phyloP scores from a whole-genome alignment of 805 yeast genomes.

The Saccharomyces eubayanus region DNA sequence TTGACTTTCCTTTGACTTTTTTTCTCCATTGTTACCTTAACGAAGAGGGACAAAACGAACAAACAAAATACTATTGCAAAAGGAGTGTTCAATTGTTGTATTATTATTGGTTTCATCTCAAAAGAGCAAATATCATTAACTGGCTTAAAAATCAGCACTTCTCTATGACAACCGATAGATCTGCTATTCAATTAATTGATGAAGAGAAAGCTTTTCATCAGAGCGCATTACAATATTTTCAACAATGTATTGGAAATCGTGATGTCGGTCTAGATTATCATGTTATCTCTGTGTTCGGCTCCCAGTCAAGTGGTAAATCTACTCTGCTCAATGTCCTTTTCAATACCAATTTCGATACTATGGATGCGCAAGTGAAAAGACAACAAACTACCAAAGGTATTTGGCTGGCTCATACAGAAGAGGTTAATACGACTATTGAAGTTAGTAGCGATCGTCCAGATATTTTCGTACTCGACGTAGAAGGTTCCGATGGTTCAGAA shows the following conservation, averaged over 20 bases:
- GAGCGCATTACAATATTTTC: constrained; percentile 16
- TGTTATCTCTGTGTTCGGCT: constrained; percentile 91
- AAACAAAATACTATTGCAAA: background rate
- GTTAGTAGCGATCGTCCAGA: constrained; percentile 20
- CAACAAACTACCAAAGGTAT: constrained; percentile 88
- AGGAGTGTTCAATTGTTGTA: background rate
- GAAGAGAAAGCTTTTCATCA: constrained; percentile 42
- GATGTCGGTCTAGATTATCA: constrained; percentile 69
- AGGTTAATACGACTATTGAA: constrained; percentile 25
- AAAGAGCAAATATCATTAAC: background rate
- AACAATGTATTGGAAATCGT: constrained; percentile 14
- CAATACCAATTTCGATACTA: constrained; percentile 82
- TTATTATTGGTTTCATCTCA: background rate
- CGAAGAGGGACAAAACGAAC: background rate
- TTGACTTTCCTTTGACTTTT: background rate
- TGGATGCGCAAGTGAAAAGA: constrained; percentile 70
- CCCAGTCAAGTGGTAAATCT: constrained; percentile 94
- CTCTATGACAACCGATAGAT: background rate
- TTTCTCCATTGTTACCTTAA: background rate
- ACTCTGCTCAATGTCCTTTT: constrained; percentile 81
- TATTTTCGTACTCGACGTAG: constrained; percentile 88
- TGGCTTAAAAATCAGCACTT: background rate
- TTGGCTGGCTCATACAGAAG: constrained; percentile 58
- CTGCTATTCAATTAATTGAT: constrained; percentile 45
- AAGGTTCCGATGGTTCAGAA: constrained; percentile 97